Evolutionary conservation across 352 stramenopile species (phyloP).

Genomic region (Globisporangium spiculum): DNA sequence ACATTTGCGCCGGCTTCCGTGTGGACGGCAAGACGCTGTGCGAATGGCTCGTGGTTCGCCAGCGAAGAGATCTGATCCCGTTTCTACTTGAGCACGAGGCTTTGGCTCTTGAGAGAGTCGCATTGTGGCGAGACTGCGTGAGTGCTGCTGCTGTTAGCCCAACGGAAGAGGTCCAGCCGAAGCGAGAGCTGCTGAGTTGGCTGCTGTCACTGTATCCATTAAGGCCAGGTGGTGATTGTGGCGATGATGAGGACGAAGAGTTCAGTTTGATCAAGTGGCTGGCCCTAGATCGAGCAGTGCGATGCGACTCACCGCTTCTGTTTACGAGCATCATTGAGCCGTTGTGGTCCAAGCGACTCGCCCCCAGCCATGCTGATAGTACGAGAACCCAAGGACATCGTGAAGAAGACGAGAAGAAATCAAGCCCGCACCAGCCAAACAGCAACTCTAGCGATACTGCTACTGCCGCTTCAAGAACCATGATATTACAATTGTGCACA

Average conservation of each 20-base stretch:
- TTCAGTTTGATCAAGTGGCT: slow-evolving; percentile 9
- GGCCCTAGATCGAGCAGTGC: slow-evolving; percentile 1
- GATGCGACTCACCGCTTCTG: slow-evolving; percentile 9
- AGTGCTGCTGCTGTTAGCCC: neutral
- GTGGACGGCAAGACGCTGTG: slow-evolving; percentile 26
- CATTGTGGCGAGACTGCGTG: slow-evolving; percentile 6
- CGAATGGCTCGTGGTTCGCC: slow-evolving; percentile 29
- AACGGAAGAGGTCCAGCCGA: neutral
- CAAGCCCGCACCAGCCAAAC: neutral
- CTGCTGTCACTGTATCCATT: neutral
- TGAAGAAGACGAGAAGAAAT: neutral
- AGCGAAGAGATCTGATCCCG: slow-evolving; percentile 24
- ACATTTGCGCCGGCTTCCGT: slow-evolving; percentile 5
- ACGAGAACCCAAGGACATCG: neutral
- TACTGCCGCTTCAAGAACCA: too few species aligned
- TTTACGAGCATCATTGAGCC: slow-evolving; percentile 3
- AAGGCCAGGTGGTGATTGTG: neutral
- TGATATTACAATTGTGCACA: slow-evolving; percentile 1
- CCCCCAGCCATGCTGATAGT: too few species aligned
- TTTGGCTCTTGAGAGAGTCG: neutral
- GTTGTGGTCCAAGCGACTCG: neutral
- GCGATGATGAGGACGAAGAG: neutral
- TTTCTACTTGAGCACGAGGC: slow-evolving; percentile 3
- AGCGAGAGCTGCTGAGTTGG: slow-evolving; percentile 4
- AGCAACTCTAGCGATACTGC: too few species aligned